Evolutionary conservation across 352 stramenopile genomes (phyloP), one percentile per base, ranked within the genome.

Genomic region (Pythium apleroticum): DNA sequence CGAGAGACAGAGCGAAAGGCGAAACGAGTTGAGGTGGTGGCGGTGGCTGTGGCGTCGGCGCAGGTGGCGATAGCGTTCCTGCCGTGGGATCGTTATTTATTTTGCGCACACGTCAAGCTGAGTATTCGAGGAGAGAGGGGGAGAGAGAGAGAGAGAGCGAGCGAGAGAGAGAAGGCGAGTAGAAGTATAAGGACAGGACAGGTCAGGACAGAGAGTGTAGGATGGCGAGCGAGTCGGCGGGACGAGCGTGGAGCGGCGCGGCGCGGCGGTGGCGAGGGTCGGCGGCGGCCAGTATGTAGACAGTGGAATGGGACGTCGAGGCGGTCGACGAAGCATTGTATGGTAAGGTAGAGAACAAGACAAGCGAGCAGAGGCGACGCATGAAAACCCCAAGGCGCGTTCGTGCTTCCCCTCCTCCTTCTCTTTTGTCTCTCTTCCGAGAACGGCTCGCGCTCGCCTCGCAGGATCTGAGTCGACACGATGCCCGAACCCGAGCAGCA

Each of bases 341-440:
- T 65, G 59, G 59, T 50, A 59, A 33, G 59, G 43, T 65, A 65
- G 59, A 60, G 43, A 50, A 50, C 43, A 50, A 50, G 43, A 60
- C 39, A 52, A 56, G 49, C 59, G 37, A 65, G 59, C 59, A 37
- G 59, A 65, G 41, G 43, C 56, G 59, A 60, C 49, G 57, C 59
- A 65, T 58, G 49, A 52, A 58, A 33, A 31, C 55, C 55, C 25
- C 19, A 50, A 50, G 43, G 43, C 43, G 43, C 43, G 43, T 50
- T 50, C 43, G 43, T 50, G 43, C 43, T 50, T 20, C 43, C 20
- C 43, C 43, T 28, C n/a, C 17, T 28, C 43, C 43, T 50, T 50
- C 43, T 50, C 43, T 50, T 50, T 50, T 50, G 43, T 50, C 43
- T 50, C 43, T 50, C 43, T 50, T 50, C 43, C 43, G 43, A 17